A percentile compares a stretch with the other conserved stretches of the same genome.
These are phyloP conservation scores for Triticum timopheevii DNA, from an alignment of 176 grass and related monocot species.

Conservation along the genomic window DNA sequence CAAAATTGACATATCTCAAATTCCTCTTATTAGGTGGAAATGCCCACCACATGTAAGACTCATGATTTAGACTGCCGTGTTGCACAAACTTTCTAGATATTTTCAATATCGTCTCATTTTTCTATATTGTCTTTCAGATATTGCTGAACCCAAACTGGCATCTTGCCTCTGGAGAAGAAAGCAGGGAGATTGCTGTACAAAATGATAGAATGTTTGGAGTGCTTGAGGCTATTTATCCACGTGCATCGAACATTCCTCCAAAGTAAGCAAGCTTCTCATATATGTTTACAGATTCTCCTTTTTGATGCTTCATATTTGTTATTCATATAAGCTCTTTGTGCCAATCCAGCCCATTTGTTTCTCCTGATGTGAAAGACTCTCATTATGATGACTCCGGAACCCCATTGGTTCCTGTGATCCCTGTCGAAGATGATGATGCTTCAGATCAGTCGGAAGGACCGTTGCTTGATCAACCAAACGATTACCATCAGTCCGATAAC, in stretches of 20 bases:
- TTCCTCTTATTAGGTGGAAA: constrained; percentile 74
- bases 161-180: constrained; percentile 87
- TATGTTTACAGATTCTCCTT: constrained; percentile 18
- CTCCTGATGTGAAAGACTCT: constrained; percentile 57
- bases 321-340: background rate
- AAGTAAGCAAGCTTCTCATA: constrained; percentile 61
- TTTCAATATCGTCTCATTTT: background rate
- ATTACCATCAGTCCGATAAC: constrained; percentile 36
- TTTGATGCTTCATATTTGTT: constrained; percentile 22
- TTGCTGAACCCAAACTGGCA: constrained; percentile 63
- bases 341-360: constrained; percentile 66
- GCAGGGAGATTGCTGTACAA: constrained; percentile 59
- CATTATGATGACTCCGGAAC: constrained; percentile 64
- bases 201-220: constrained; percentile 77
- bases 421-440: constrained; percentile 85
- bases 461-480: constrained; percentile 8
- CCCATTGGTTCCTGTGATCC: constrained; percentile 61
- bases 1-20: constrained; percentile 70
- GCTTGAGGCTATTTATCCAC: constrained; percentile 99
- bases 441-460: constrained; percentile 59
- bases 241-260: constrained; percentile 71
- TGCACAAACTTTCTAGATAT: background rate
- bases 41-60: constrained; percentile 59
- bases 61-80: background rate
- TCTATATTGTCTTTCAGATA: constrained; percentile 44